Evolutionary conservation across 306 rosid species (phyloP).

Genomic region (Cicer bijugum): DNA sequence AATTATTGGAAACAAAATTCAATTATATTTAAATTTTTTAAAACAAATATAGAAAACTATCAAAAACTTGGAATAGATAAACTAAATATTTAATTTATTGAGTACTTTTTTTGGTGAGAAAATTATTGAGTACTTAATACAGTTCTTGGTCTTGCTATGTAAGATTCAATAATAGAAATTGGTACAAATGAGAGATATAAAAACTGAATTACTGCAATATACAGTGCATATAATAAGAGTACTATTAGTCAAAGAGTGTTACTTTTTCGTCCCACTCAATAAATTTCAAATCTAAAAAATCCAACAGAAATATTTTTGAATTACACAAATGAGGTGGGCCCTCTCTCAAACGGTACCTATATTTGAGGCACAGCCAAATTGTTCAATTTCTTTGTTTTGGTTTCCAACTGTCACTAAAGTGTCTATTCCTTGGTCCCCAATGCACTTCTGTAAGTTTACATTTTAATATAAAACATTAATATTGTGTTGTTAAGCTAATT

Average conservation of each 20-base stretch:
- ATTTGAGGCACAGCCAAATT: background rate
- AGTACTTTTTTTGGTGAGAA: too few relatives aligned
- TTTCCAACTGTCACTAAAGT: conserved; percentile 48
- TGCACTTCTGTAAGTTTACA: background rate
- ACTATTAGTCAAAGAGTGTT: conserved; percentile 48
- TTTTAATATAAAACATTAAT: too few relatives aligned
- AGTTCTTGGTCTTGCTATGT: background rate
- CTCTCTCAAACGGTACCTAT: conserved; percentile 64
- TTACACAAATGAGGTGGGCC: conserved; percentile 53
- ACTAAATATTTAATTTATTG: too few relatives aligned
- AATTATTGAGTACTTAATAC: background rate
- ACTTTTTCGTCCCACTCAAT: conserved; percentile 58
- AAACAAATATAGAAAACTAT: too few relatives aligned
- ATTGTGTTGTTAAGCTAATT: too few relatives aligned
- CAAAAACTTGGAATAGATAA: too few relatives aligned
- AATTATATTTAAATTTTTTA: too few relatives aligned
- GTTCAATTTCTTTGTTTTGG: conserved; percentile 27
- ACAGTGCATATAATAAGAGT: conserved; percentile 4
- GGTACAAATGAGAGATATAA: conserved; percentile 41
- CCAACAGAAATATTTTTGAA: conserved; percentile 58
- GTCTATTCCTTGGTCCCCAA: conserved; percentile 15
- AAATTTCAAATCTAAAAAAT: conserved; percentile 56
- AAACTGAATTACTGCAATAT: background rate
- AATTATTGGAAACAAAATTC: too few relatives aligned
- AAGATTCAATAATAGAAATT: background rate